A percentile compares a stretch with the other conserved stretches of the same genome.
Evolutionary conservation across 1,284 basidiomycete species (phyloP).

Genomic region (Xanthoconium separans): DNA sequence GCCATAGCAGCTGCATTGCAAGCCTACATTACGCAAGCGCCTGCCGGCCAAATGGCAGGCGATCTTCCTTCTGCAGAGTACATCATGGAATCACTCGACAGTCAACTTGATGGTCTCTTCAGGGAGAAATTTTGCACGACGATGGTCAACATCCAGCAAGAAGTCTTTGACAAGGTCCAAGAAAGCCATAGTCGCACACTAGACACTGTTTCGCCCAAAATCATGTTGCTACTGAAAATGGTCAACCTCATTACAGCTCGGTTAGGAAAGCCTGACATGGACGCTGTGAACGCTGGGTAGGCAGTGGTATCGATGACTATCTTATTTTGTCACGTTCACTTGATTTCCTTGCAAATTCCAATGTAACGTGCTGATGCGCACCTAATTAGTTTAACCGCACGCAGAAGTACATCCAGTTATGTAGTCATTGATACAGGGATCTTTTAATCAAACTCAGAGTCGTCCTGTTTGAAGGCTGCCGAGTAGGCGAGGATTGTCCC

Average conservation of each 20-base stretch:
- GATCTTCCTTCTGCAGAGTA: conserved; percentile 40
- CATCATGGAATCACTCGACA: conserved; percentile 41
- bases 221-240: conserved; percentile 32
- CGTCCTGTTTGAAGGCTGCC: conserved; percentile 78
- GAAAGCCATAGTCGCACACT: conserved; percentile 39
- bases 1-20: conserved; percentile 43
- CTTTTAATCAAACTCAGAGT: conserved; percentile 65
- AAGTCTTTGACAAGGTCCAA: conserved; percentile 39
- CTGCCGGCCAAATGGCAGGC: conserved; percentile 25
- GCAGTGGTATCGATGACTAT: neutral
- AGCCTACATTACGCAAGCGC: conserved; percentile 36
- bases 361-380: neutral
- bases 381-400: neutral
- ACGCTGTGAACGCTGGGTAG: conserved; percentile 7
- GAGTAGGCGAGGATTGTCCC: conserved; percentile 89
- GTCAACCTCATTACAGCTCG: conserved; percentile 29
- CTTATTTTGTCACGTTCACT: neutral
- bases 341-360: neutral
- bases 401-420: conserved; percentile 11
- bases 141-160: conserved; percentile 35
- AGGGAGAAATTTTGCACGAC: conserved; percentile 39
- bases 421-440: conserved; percentile 7
- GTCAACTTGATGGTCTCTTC: conserved; percentile 39
- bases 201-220: conserved; percentile 39
- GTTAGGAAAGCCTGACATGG: conserved; percentile 29